These are phyloP conservation scores for Vigna unguiculata DNA, from an alignment of 306 rosid genomes.

Conservation along the genomic window DNA sequence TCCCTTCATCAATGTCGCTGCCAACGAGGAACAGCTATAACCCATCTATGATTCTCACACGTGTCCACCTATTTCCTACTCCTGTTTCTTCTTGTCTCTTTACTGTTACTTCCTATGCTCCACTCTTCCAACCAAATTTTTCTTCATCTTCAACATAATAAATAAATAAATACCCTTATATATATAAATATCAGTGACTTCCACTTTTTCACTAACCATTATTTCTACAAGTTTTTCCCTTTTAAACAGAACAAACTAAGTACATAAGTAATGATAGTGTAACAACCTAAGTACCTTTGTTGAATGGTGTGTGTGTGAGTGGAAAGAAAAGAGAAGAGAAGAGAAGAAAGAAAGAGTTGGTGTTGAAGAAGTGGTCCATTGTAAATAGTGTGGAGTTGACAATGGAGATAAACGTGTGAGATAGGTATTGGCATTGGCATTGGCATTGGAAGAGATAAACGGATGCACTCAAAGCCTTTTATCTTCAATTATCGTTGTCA, in stretches of 20 bases:
- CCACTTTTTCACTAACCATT: too few species aligned
- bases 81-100: neutral
- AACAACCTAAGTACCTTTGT: too few species aligned
- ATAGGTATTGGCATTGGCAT: neutral
- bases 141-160: neutral
- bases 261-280: too few species aligned
- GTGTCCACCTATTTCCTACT: slow-evolving; percentile 4
- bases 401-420: slow-evolving; percentile 5
- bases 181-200: too few species aligned
- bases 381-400: slow-evolving; percentile 36
- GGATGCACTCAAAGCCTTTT: slow-evolving; percentile 28
- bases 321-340: too few species aligned
- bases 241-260: too few species aligned
- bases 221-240: too few species aligned
- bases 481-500: slow-evolving; percentile 40
- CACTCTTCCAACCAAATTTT: neutral
- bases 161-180: neutral
- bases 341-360: too few species aligned
- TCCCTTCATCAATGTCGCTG: slow-evolving; percentile 9
- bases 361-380: neutral
- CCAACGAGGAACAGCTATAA: slow-evolving; percentile 36
- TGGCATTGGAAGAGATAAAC: neutral
- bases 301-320: too few species aligned
- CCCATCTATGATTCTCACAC: slow-evolving; percentile 40
- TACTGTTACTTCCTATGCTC: neutral